These are phyloP conservation scores for Aspergillus ustus DNA, from an alignment of 2,329 filamentous ascomycete genomes.

Conservation along the genomic window DNA sequence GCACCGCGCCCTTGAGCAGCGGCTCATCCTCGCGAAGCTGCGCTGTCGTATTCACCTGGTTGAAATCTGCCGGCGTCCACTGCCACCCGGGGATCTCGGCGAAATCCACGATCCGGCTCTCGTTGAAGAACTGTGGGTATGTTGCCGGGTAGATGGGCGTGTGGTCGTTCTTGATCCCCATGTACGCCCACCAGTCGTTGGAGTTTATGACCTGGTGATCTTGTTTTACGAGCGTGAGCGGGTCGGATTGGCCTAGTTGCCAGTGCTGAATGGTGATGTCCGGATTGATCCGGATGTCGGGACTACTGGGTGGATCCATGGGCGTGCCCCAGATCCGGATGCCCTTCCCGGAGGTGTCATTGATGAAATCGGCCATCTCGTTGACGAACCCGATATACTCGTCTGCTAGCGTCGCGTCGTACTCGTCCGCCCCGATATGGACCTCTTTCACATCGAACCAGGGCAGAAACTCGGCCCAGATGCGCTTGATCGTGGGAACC, in stretches of 20 bases:
- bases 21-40: slow-evolving; percentile 47
- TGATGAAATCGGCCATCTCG: slow-evolving; percentile 55
- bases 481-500: slow-evolving; percentile 57
- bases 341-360: slow-evolving; percentile 45
- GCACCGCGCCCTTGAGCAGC: slow-evolving; percentile 54
- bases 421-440: slow-evolving; percentile 63
- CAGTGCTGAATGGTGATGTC: slow-evolving; percentile 61
- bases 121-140: slow-evolving; percentile 54
- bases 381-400: slow-evolving; percentile 62
- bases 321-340: slow-evolving; percentile 62
- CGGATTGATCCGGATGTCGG: slow-evolving; percentile 44
- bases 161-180: slow-evolving; percentile 60
- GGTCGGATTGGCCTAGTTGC: slow-evolving; percentile 60
- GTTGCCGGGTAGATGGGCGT: slow-evolving; percentile 55
- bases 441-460: slow-evolving; percentile 63
- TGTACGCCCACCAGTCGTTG: slow-evolving; percentile 60
- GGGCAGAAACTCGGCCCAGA: slow-evolving; percentile 60
- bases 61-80: slow-evolving; percentile 58
- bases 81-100: slow-evolving; percentile 49
- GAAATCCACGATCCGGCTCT: slow-evolving; percentile 55
- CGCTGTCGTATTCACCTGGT: slow-evolving; percentile 53
- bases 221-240: slow-evolving; percentile 50
- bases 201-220: slow-evolving; percentile 59
- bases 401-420: slow-evolving; percentile 49
- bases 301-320: slow-evolving; percentile 45